Evolutionary conservation across 2,329 filamentous ascomycete genomes (phyloP).

Genomic region (Colletotrichum theobromicola): DNA sequence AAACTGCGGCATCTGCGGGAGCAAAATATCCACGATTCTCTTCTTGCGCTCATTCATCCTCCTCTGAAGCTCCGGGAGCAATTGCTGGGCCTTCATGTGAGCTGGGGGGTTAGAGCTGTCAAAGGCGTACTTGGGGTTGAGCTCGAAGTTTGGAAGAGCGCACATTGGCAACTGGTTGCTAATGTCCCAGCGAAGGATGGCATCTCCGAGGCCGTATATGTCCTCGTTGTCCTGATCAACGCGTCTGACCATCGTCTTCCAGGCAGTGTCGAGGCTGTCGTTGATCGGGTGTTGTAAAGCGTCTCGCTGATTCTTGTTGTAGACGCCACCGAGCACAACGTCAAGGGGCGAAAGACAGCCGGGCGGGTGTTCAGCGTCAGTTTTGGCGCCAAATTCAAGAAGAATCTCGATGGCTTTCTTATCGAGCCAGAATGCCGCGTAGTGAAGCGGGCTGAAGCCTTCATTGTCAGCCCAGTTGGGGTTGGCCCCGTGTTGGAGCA

Average conservation of each 20-base stretch:
- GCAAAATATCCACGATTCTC: neutral
- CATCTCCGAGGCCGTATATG: neutral
- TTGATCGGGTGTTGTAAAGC: neutral
- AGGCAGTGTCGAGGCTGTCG: neutral
- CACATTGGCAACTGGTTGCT: neutral
- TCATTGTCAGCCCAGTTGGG: neutral
- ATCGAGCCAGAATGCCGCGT: conserved; percentile 14
- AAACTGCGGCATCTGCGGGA: neutral
- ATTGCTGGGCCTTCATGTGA: neutral
- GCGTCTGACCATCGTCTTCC: neutral
- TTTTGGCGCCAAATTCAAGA: neutral
- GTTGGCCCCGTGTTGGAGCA: neutral
- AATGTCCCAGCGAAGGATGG: neutral
- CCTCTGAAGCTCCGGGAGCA: neutral
- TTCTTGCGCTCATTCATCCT: neutral
- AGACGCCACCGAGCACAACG: neutral
- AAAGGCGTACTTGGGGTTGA: neutral
- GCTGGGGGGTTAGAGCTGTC: neutral
- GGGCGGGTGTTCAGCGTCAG: neutral
- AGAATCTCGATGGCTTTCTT: neutral
- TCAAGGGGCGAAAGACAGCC: neutral
- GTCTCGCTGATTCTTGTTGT: neutral
- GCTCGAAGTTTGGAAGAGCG: neutral
- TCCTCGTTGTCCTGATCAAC: neutral
- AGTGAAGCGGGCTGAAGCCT: conserved; percentile 7